These are phyloP conservation scores for Suhomyces guaymorum DNA, from an alignment of 1,139 yeast genomes.

Conservation along the genomic window DNA sequence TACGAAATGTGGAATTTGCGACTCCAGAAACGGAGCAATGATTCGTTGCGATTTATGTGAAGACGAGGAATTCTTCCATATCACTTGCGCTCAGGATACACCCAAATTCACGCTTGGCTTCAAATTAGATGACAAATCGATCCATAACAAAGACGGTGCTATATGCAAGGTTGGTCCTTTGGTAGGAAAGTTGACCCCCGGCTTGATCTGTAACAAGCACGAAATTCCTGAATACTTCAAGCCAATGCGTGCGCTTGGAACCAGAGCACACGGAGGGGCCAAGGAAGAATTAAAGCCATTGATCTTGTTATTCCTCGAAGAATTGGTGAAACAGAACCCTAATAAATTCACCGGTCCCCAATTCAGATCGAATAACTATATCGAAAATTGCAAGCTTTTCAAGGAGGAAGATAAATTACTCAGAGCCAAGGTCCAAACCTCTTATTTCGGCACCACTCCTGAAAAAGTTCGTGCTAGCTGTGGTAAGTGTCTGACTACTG, in stretches of 20 bases:
- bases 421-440: constrained; percentile 15
- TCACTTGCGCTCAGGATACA: constrained; percentile 66
- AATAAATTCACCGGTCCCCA: constrained; percentile 33
- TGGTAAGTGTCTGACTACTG: constrained; percentile 24
- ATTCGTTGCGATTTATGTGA: constrained; percentile 33
- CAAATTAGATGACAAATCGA: constrained; percentile 26
- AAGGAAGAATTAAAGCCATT: constrained; percentile 37
- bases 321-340: constrained; percentile 27
- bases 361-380: constrained; percentile 32
- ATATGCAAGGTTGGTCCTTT: constrained; percentile 29
- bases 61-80: constrained; percentile 42
- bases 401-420: constrained; percentile 15
- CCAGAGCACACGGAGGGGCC: constrained; percentile 26
- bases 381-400: constrained; percentile 22
- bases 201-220: constrained; percentile 47
- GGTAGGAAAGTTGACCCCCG: constrained; percentile 46
- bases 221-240: constrained; percentile 16
- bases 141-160: constrained; percentile 20
- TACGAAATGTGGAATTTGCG: constrained; percentile 31
- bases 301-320: constrained; percentile 46
- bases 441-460: constrained; percentile 10
- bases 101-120: constrained; percentile 49
- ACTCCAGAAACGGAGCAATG: constrained; percentile 32
- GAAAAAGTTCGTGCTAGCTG: constrained; percentile 18
- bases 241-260: constrained; percentile 35